Evolutionary conservation across 1,139 yeast genomes (phyloP), one percentile per base, ranked within the genome.

Genomic region (Suhomyces yuchorum): DNA sequence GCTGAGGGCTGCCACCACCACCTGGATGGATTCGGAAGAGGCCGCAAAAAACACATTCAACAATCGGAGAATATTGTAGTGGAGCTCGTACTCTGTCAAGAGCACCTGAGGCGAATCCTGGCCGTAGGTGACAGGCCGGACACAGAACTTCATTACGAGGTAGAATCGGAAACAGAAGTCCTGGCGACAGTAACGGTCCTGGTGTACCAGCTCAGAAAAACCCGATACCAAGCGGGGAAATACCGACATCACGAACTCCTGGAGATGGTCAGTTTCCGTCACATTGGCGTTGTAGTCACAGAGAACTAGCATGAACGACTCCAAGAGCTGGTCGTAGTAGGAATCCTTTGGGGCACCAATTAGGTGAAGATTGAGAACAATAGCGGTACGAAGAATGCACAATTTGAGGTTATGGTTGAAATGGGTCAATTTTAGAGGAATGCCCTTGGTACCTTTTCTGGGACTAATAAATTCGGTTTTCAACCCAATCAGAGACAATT

Each of bases 271-370:
- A 8, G 35, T 43, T 14, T 50, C 50, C 36, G 43, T 18, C 28
- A 53, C 47, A 42, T 52, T 53, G 20, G 47, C 45, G 34, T 53
- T 51, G 48, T 52, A 55, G 33, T 56, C 60, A 39, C 50, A 38
- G 23, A 54, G 22, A 1, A 48, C 47, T 22, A 52, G 46, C 9
- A 56, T 41, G 37, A 56, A 55, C 19, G 47, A 18, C 28, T 48
- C 51, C 3, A 45, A 15, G 6, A 48, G 39, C 35, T 42, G 51
- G 32, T 48, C 48, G 15, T 32, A 42, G 8, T 19, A 9, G n/a
- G 37, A 11, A 3, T 35, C 40, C 5, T 22, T 14, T 5, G 46
- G 44, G 3, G 17, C 14, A 14, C n/a, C 33, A 5, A 22, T 11
- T n/a, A 48, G 35, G 18, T 44, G 46, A 26, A 35, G 41, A 23